Conservation (phyloP, 805 yeast genomes). For the Novakomyces olei region DNA sequence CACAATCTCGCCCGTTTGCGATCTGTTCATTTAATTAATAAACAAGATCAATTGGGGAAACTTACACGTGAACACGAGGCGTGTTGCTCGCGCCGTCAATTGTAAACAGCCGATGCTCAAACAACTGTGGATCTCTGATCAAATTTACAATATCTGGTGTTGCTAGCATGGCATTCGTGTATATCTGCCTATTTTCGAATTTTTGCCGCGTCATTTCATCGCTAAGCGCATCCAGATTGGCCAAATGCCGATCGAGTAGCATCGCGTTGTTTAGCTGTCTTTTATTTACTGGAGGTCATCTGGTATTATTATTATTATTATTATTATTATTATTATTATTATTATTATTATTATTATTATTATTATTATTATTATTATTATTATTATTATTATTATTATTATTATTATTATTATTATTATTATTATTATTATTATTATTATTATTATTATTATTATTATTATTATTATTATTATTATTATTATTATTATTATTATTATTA, state of each 20-base stretch:
- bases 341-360: not conserved
- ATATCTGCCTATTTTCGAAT: too few relatives aligned
- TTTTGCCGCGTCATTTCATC: too few relatives aligned
- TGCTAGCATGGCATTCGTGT: slow-evolving; percentile 10
- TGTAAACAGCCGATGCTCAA: slow-evolving; percentile 8
- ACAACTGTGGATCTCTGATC: slow-evolving; percentile 11
- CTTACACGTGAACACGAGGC: too few relatives aligned
- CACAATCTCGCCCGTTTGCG: too few relatives aligned
- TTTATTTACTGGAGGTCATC: not conserved
- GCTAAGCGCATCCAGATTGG: slow-evolving; percentile 10
- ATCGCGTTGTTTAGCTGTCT: slow-evolving; percentile 1
- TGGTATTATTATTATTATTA: not conserved
- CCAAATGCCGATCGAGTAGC: slow-evolving; percentile 7
- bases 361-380: slow-evolving; percentile 4
- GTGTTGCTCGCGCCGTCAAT: too few relatives aligned
- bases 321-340: not conserved
- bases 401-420: not conserved
- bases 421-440: not conserved
- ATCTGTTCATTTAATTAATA: too few relatives aligned
- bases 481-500: too few relatives aligned
- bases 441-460: too few relatives aligned
- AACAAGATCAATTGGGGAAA: too few relatives aligned
- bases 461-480: too few relatives aligned
- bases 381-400: not conserved
- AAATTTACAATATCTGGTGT: slow-evolving; percentile 8